These are phyloP conservation scores for Parastagonospora avenae DNA, from an alignment of 2,329 filamentous ascomycete genomes.

Conservation along the genomic window DNA sequence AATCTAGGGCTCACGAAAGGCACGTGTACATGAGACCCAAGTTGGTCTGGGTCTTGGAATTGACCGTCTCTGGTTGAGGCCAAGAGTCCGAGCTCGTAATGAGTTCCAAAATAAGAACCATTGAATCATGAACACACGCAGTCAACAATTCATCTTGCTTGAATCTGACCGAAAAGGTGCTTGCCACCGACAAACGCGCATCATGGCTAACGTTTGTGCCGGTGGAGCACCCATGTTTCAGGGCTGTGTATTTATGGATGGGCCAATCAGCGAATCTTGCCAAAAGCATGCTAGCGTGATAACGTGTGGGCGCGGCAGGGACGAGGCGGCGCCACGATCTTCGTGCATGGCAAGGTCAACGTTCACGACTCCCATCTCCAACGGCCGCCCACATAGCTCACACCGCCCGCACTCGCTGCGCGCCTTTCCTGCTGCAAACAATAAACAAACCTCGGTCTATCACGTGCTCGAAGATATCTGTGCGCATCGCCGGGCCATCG, in stretches of 20 bases:
- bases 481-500: neutral
- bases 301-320: slow-evolving; percentile 29
- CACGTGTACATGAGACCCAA: neutral
- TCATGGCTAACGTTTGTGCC: neutral
- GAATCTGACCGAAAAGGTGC: no score
- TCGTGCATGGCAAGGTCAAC: slow-evolving; percentile 20
- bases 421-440: neutral
- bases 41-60: neutral
- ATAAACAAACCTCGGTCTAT: neutral
- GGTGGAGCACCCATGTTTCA: neutral
- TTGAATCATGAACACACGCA: neutral
- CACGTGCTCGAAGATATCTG: neutral
- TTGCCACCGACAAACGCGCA: neutral
- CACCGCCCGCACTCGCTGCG: neutral
- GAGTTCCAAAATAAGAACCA: no score
- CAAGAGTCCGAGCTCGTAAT: no score
- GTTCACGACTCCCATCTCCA: slow-evolving; percentile 5
- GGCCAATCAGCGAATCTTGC: slow-evolving; percentile 2
- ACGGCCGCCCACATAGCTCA: slow-evolving; percentile 1
- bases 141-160: neutral
- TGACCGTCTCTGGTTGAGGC: no score
- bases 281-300: slow-evolving; percentile 23
- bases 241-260: neutral
- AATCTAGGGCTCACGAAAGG: slow-evolving; percentile 5
- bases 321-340: slow-evolving; percentile 33